Conservation (phyloP, 2,329 filamentous ascomycete species). For the Fusarium sp. region DNA sequence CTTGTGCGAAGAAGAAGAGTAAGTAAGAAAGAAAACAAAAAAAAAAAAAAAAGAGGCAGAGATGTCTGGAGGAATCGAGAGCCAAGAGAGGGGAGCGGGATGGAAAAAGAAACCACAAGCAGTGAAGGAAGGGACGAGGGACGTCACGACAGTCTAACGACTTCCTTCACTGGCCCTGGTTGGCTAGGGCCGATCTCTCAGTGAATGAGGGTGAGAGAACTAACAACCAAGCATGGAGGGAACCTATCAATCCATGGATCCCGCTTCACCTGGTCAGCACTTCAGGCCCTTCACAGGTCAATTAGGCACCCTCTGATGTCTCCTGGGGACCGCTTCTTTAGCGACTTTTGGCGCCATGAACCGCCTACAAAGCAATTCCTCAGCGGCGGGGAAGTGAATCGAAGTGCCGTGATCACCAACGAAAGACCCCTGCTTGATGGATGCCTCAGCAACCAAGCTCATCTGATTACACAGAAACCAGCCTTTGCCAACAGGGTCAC, state of each 20-base stretch:
- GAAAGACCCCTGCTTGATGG: conserved; percentile 28
- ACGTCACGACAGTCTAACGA: conserved; percentile 32
- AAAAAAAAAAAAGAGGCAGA: neutral
- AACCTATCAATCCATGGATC: neutral
- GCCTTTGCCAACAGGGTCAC: conserved; percentile 31
- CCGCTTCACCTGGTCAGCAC: neutral
- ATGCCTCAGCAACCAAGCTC: conserved; percentile 45
- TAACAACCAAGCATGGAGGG: neutral
- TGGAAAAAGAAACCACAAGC: conserved; percentile 39
- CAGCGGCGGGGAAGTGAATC: neutral
- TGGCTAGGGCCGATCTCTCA: conserved; percentile 23
- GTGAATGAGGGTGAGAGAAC: neutral
- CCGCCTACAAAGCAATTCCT: conserved; percentile 11
- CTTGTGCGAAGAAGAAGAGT: conserved; percentile 2
- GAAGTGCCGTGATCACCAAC: conserved; percentile 31
- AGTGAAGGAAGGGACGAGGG: conserved; percentile 29
- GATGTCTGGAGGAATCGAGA: conserved; percentile 19
- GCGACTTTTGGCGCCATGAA: conserved; percentile 14
- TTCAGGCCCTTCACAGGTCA: conserved; percentile 11
- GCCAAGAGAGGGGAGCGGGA: conserved; percentile 24
- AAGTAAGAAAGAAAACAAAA: conserved; percentile 15
- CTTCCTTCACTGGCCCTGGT: conserved; percentile 19
- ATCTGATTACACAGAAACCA: conserved; percentile 24
- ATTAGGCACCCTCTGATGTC: conserved; percentile 26
- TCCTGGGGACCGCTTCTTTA: conserved; percentile 4